A percentile compares a stretch with the other conserved stretches of the same genome.
Evolutionary conservation across 2,329 filamentous ascomycete species (phyloP).

Genomic region (Talaromyces sp.): DNA sequence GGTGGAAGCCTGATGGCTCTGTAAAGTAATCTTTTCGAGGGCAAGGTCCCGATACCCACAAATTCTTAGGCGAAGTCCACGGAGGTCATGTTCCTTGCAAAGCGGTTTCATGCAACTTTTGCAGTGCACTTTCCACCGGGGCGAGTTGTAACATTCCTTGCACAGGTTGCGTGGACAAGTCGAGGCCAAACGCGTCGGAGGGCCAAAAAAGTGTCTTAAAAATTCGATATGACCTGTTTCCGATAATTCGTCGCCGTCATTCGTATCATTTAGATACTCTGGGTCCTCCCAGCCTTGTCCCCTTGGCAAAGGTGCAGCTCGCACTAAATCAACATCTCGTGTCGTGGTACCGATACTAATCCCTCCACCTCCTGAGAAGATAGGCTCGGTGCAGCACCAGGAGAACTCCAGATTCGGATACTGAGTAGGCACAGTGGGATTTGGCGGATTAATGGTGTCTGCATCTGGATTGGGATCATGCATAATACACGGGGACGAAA

Average conservation of each 20-base stretch:
- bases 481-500: conserved; percentile 53
- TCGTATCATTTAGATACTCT: conserved; percentile 42
- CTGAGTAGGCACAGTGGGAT: conserved; percentile 27
- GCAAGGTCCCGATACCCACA: conserved; percentile 53
- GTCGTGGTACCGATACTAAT: conserved; percentile 52
- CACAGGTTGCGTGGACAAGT: conserved; percentile 52
- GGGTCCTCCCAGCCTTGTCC: conserved; percentile 51
- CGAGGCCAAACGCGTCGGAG: conserved; percentile 39
- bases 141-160: conserved; percentile 52
- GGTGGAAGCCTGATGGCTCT: conserved; percentile 18
- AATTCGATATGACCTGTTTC: conserved; percentile 36
- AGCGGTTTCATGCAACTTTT: conserved; percentile 51
- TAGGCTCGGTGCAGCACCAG: conserved; percentile 56
- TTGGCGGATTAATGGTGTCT: conserved; percentile 27
- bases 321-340: conserved; percentile 50
- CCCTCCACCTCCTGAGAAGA: conserved; percentile 54
- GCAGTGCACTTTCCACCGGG: conserved; percentile 55
- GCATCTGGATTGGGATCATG: conserved; percentile 39
- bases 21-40: conserved; percentile 41
- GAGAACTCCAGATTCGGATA: conserved; percentile 50
- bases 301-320: conserved; percentile 52
- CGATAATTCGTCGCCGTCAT: conserved; percentile 33
- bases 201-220: conserved; percentile 44
- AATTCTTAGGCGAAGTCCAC: conserved; percentile 50
- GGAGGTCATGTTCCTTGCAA: conserved; percentile 56